Evolutionary conservation across 805 yeast species (phyloP), one percentile per base, ranked within the genome.

Genomic region (Starmerella apis): DNA sequence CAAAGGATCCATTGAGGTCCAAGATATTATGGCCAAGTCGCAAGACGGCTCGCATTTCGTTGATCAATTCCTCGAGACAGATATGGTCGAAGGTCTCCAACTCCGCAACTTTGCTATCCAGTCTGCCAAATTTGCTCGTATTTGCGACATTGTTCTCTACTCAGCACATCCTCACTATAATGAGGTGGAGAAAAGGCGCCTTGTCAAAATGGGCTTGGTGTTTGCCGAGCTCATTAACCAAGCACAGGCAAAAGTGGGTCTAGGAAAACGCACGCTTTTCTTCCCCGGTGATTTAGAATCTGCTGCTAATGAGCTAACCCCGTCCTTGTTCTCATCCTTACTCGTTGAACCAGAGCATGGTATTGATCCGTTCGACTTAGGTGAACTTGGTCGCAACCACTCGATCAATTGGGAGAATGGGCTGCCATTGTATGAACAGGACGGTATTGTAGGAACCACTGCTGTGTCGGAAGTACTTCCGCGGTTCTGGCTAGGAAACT

Each of bases 71-170:
- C 22, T 33, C n/a, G 43, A 43, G 32, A 16, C 36, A 3, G 51
- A 48, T 14, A 9, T 4, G 16, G 28, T 9, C 14, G 27, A 16
- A 5, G 47, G 43, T 3, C 19, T 43, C 13, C 27, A 23, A 3
- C 72, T 87, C 48, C 74, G 96, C 55, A 85, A 88, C 61, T 88
- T 87, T 65, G 86, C 84, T 61, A 78, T 83, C 50, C 97, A 90
- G 66, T 83, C 80, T 18, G 75, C 86, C n/a, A 87, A 86, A 61
- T 69, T 81, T 53, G 83, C 92, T 30, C 71, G 78, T 24, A 71
- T 86, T 9, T 74, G 92, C 0, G 94, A 85, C 61, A 76, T 86
- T 46, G 68, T 86, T 5, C 77, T 88, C n/a, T 90, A 87, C 63
- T 76, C 86, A 55, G 71, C 79, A 53, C 71, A 75, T 52, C 28